Base-by-base conservation (phyloP, 2,329 filamentous ascomycete species). In the Aspergillus oerlinghausenensis region DNA sequence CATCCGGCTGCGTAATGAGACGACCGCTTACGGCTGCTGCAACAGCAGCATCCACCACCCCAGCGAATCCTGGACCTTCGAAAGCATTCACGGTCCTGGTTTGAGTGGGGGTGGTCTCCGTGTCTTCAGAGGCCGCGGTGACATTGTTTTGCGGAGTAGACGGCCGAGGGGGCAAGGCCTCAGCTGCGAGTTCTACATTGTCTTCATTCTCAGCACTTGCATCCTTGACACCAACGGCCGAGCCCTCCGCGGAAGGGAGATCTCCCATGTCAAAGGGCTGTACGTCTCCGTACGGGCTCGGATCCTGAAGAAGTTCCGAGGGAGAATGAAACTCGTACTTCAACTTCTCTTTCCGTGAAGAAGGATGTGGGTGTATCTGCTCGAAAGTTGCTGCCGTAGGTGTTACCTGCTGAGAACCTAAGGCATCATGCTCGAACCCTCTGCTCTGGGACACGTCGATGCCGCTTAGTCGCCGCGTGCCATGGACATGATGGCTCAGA, bases 391-490 rank as follows among this genome's bases (percentile, higher is more conserved):
- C 80, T 4, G 86, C 86, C 59, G 84, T 89, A 1, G 89, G 88
- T 1, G 88, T 92, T 0, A 82, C 81, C 66, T 90, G 84, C 61
- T 85, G 78, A 5, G 87, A 89, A 48, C 80, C 86, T 8, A 85
- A 74, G 28, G 81, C 67, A 51, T 86, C 82, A 8, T 60, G 28
- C 0, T 67, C 60, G 11, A 75, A 66, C 9, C 70, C 66, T 3
- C 73, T 68, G 1, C 66, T 62, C 21, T 71, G 54, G 17, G 65
- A 67, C 19, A 72, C 60, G 0, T 63, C 65, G 17, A 72, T 55
- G 17, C 63, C 65, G 14, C 61, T 53, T 10, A 68, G 66, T 55
- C 65, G 65, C n/a, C 66, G 68, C 5, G 65, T 62, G 9, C 40
- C 52, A 29, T 57, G 52, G 19, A 61, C 19, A 2, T 55, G 40